phyloP scores from a whole-genome alignment of 352 stramenopile species.

The Pythium oligandrum region DNA sequence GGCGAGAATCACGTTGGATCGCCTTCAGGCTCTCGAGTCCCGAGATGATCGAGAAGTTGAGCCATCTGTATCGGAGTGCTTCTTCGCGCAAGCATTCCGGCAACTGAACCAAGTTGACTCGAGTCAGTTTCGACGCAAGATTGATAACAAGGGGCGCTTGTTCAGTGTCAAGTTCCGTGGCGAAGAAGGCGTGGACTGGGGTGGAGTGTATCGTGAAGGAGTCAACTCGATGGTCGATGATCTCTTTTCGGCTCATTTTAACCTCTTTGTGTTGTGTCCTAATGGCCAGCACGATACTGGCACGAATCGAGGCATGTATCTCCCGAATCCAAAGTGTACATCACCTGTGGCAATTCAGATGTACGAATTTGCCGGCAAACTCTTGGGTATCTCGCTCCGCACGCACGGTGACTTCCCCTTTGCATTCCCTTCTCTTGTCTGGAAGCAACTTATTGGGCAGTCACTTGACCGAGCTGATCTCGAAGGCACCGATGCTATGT shows the following conservation, averaged over 20 bases:
- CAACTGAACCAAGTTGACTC: constrained; percentile 86
- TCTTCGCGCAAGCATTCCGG: constrained; percentile 93
- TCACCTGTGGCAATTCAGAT: constrained; percentile 88
- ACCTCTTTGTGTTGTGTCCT: constrained; percentile 78
- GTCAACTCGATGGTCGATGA: constrained; percentile 89
- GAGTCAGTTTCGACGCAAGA: constrained; percentile 80
- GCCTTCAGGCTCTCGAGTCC: constrained; percentile 83
- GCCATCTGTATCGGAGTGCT: constrained; percentile 87
- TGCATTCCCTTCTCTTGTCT: constrained; percentile 90
- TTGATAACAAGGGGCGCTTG: constrained; percentile 83
- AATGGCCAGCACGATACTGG: constrained; percentile 87
- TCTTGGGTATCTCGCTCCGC: constrained; percentile 92
- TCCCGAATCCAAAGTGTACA: constrained; percentile 86
- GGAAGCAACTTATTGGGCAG: constrained; percentile 89
- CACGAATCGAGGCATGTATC: constrained; percentile 82
- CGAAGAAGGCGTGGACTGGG: constrained; percentile 87
- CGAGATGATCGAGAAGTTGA: constrained; percentile 83
- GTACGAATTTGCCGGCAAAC: constrained; percentile 92
- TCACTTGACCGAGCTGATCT: constrained; percentile 78
- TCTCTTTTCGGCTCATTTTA: constrained; percentile 82
- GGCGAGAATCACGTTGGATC: constrained; percentile 80
- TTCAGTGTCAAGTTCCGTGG: constrained; percentile 89
- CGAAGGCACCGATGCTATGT: constrained; percentile 85
- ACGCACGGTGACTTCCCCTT: constrained; percentile 92
- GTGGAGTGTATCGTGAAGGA: constrained; percentile 85